phyloP scores from a whole-genome alignment of 768 basidiomycete genomes.

The Macrolepiota dolichaula region DNA sequence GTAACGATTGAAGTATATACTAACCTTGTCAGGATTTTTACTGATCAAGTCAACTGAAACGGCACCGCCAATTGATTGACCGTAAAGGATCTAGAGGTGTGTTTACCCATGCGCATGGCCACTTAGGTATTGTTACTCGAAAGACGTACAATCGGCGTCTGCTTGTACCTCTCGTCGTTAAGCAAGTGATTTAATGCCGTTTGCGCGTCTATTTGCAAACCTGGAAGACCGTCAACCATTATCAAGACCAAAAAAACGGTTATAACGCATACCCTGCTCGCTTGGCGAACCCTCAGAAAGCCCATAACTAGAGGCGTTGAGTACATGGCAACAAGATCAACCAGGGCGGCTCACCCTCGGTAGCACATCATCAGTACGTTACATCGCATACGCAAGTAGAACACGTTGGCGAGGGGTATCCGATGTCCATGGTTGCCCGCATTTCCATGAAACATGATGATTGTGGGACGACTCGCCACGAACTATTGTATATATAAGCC shows the following conservation, averaged over 20 bases:
- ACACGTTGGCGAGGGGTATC: conserved; percentile 81
- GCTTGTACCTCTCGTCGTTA: conserved; percentile 57
- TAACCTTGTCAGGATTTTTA: conserved; percentile 66
- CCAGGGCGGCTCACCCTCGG: conserved; percentile 63
- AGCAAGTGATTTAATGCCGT: conserved; percentile 73
- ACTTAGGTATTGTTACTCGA: not conserved
- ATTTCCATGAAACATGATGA: conserved; percentile 94
- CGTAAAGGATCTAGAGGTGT: conserved; percentile 60
- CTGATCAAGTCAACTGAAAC: conserved; percentile 87
- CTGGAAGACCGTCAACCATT: conserved; percentile 30
- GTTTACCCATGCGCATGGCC: not conserved
- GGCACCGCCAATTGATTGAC: conserved; percentile 90
- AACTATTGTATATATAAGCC: conserved; percentile 28
- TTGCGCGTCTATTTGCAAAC: conserved; percentile 82
- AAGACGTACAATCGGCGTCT: conserved; percentile 61
- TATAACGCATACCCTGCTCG: conserved; percentile 59
- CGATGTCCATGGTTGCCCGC: conserved; percentile 88
- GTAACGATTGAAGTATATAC: conserved; percentile 13
- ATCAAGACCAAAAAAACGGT: not conserved
- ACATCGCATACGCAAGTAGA: conserved; percentile 79
- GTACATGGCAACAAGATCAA: not conserved
- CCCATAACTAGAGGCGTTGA: conserved; percentile 63
- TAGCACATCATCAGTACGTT: conserved; percentile 96
- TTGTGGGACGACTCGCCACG: conserved; percentile 63
- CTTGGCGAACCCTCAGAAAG: conserved; percentile 83